Base-by-base conservation (phyloP, 306 rosid genomes). In the Amphicarpaea edgeworthii region DNA sequence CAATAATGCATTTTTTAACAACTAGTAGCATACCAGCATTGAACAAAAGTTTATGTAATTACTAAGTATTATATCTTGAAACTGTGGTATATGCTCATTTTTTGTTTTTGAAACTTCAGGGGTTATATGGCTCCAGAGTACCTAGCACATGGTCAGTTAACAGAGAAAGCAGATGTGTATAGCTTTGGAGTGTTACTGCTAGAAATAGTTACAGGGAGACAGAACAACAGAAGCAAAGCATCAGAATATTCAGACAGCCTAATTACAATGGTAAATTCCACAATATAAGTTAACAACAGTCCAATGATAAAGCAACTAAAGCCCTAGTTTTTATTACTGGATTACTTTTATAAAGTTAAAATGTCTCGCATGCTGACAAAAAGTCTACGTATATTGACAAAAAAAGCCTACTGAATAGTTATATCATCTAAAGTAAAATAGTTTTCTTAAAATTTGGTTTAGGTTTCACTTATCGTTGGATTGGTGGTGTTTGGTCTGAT, bases 121-220 rank as follows among this genome's bases (percentile, higher is more conserved):
- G 96, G 97, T 51, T 88, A 92, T 41, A 92, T 92, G 93, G 93
- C 97, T 79, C 96, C 96, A 2, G 97, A 90, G 75, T 92, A 92
- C 85, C 83, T 92, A 84, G 97, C 93, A 30, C 91, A 85, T 63
- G 96, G 97, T 61, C 93, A 86, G 67, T 83, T 90, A 67, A 90
- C 97, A 38, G 97, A 92, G 20, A 92, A 90, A 71, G 93, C 75
- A 4, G 97, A 92, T 54, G 88, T 92, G 53, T 92, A 90, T 40
- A 87, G 96, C 63, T 90, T 86, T 72, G 96, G 97, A 0, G 92
- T 88, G 77, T 82, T 92, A 20, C 43, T 92, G 51, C 54, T 92
- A 68, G 96, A 92, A 76, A 86, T 81, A 17, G 83, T 90, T 60
- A 68, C 83, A 0, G 96, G 97, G 16, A 73, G 79, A 69, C 90